phyloP scores from a whole-genome alignment of 1,284 basidiomycete species.

The Apiotrichum brassicae region DNA sequence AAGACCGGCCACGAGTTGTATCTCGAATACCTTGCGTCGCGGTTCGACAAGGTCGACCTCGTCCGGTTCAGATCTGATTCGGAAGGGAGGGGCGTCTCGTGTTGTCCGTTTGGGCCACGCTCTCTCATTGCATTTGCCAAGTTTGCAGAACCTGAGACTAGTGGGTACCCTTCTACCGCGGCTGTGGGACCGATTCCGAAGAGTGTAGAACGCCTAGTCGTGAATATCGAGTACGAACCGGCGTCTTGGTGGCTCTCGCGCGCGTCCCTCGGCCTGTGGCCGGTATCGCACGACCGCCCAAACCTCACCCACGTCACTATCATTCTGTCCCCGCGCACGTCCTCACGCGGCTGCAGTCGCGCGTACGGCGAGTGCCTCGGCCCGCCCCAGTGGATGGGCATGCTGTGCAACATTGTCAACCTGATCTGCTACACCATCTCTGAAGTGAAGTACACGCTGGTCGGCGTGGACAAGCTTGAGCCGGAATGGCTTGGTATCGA shows the following conservation, averaged over 20 bases:
- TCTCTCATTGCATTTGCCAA: conserved; percentile 10
- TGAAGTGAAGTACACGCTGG: conserved; percentile 3
- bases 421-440: conserved; percentile 3
- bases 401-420: conserved; percentile 3
- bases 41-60: neutral
- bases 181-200: conserved; percentile 10
- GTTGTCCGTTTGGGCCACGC: conserved; percentile 1
- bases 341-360: neutral
- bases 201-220: conserved; percentile 8
- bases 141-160: conserved; percentile 5
- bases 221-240: conserved; percentile 15
- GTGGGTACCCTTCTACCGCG: conserved; percentile 3
- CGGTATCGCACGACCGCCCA: neutral
- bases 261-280: neutral
- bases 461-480: conserved; percentile 10
- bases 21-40: neutral
- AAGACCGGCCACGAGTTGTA: neutral
- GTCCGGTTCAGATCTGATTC: conserved; percentile 11
- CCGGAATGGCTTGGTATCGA: conserved; percentile 1
- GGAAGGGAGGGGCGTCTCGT: neutral
- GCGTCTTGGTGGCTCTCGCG: conserved; percentile 11
- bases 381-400: conserved; percentile 3
- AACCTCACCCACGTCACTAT: neutral
- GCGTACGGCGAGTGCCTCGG: neutral
- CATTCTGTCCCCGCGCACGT: neutral